Evolutionary conservation across 2,329 filamentous ascomycete species (phyloP).

Genomic region (Elsinoe australis): DNA sequence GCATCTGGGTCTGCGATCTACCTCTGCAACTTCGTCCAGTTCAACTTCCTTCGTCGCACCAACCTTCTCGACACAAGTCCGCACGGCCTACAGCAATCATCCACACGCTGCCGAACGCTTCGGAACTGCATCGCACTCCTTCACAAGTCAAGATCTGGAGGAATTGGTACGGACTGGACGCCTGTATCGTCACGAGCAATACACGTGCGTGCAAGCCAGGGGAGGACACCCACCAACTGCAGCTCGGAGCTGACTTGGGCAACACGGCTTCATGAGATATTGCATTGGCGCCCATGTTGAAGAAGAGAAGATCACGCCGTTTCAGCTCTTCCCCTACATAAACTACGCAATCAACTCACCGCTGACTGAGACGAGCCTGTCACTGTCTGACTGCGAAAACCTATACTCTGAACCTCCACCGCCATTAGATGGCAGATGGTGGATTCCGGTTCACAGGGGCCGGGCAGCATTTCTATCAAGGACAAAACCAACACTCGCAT

Average conservation of each 20-base stretch:
- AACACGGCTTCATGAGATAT: constrained; percentile 29
- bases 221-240: constrained; percentile 11
- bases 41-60: constrained; percentile 13
- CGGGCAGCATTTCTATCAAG: constrained; percentile 52
- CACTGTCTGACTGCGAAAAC: constrained; percentile 18
- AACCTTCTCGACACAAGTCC: constrained; percentile 8
- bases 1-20: constrained; percentile 5
- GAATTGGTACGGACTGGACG: constrained; percentile 9
- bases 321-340: constrained; percentile 39
- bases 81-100: not conserved
- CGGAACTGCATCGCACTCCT: not conserved
- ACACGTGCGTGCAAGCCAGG: constrained; percentile 9
- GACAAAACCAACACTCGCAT: constrained; percentile 43
- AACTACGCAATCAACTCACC: constrained; percentile 20
- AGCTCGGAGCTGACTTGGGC: constrained; percentile 17
- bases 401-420: constrained; percentile 23
- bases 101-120: not conserved
- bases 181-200: not conserved
- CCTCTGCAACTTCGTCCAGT: constrained; percentile 2
- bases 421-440: constrained; percentile 62
- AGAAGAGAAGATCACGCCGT: constrained; percentile 41
- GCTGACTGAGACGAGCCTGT: not conserved
- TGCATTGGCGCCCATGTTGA: constrained; percentile 40
- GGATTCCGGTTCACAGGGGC: constrained; percentile 55
- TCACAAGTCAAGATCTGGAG: constrained; percentile 2